Evolutionary conservation across 2,329 filamentous ascomycete species (phyloP), one percentile per base, ranked within the genome.

Genomic region (Rhinocladiella similis): DNA sequence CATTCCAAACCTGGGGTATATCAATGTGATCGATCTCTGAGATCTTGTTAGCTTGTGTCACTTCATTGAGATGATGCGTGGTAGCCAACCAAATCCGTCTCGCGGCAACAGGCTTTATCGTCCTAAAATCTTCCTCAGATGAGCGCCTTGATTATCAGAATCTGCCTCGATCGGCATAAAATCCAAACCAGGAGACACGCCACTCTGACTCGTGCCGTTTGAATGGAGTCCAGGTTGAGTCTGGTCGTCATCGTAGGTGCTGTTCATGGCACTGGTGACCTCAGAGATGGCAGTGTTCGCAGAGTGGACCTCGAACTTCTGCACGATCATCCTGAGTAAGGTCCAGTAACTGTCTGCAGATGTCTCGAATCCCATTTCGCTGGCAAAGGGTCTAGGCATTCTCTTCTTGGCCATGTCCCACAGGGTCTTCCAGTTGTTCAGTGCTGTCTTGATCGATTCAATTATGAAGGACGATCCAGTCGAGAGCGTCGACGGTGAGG

Each of bases 351-450:
- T 63, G 35, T 63, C 60, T 27, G 60, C 54, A 3, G 60, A 59
- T 5, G 57, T 63, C 45, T 63, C 60, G 53, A 76, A 75, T 16
- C 74, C 74, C 70, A 75, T 72, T 0, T 69, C 10, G 67, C 66
- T 70, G 69, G 75, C 51, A 71, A 67, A 20, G 68, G 64, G 16
- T 52, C 61, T 5, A 69, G 66, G 2, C 49, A 73, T 55, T 7
- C 68, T 61, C 9, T 54, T 67, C 42, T 69, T 68, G 3, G 74
- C 58, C 12, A 67, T 61, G 10, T 70, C 50, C 74, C 74, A 76
- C 12, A 74, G 60, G 1, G 70, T 68, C 16, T 70, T 73, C 74
- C 74, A 76, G 14, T 72, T 69, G 13, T 63, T 54, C 3, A 76
- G 60, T 7, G 73, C 73, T 2, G 59, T 67, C n/a, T 70, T 70